Evolutionary conservation across 2,329 filamentous ascomycete genomes (phyloP), one percentile per base, ranked within the genome.

Genomic region (Colletotrichum brevisporum): DNA sequence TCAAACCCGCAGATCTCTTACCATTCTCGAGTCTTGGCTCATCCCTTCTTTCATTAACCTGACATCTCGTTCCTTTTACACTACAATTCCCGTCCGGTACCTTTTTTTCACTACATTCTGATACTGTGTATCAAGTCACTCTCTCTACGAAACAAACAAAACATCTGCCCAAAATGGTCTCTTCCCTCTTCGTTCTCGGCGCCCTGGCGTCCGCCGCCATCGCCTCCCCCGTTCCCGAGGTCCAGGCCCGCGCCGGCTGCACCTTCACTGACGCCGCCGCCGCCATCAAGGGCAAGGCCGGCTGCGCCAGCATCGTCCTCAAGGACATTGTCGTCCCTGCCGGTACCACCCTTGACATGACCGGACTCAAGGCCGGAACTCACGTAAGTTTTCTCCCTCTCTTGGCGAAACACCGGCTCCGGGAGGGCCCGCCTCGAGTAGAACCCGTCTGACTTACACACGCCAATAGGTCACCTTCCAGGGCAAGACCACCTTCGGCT

Each of bases 401-500:
- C 47, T 2, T 3, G 15, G 15, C 26, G 21, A 26, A 3, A 3
- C 2, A 9, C 21, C 24, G 13, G 13, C 50, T 27, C 50, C 26
- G 15, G 21, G 18, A 26, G 27, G 27, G 27, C 27, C 27, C n/a
- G 21, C 10, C n/a, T 26, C 6, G 1, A 21, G 27, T 16, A 26
- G 4, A 51, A 13, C 21, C 21, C 18, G 5, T 21, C 16, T 21
- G 15, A 84, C 66, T 53, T 24, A 74, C 56, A 69, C 50, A n/a
- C 61, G 47, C 65, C 65, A 36, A 50, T 27, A 67, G 71, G 84
- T 92, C 71, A 87, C 86, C 73, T 92, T 92, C 78, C 78, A 88
- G 66, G 91, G 91, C 51, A 87, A 83, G 15, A 92, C 90, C n/a
- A 89, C 86, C 62, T 93, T 90, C 74, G 90, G 83, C 21, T 92